A percentile compares a stretch with the other conserved stretches of the same genome.
These are phyloP conservation scores for Quercus parvula DNA, from an alignment of 306 rosid species.

Conservation along the genomic window DNA sequence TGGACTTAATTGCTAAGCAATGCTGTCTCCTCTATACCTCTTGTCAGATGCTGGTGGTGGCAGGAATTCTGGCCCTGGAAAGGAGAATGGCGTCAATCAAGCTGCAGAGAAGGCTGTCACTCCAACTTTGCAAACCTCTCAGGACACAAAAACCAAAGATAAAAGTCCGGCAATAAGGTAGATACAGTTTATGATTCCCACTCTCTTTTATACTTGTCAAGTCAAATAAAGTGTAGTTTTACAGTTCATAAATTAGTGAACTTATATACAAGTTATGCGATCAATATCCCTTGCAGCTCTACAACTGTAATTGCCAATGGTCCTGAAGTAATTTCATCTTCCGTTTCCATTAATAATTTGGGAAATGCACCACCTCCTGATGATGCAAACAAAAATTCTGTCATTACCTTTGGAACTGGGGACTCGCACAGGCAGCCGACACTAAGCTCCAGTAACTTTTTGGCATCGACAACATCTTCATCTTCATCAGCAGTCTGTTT, in stretches of 20 bases:
- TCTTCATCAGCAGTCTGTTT: conserved; percentile 50
- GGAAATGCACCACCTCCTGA: conserved; percentile 38
- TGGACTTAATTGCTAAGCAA: conserved; percentile 18
- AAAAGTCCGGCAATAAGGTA: conserved; percentile 58
- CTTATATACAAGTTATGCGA: conserved; percentile 14
- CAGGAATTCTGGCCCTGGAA: conserved; percentile 59
- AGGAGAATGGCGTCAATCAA: conserved; percentile 65
- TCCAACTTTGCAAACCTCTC: conserved; percentile 45
- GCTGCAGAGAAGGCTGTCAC: conserved; percentile 50
- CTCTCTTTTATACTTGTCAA: background rate
- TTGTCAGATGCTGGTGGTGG: conserved; percentile 66
- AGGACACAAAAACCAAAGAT: conserved; percentile 57
- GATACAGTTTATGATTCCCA: conserved; percentile 3
- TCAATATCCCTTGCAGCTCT: conserved; percentile 52
- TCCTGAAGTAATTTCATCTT: conserved; percentile 45
- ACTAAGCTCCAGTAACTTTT: conserved; percentile 34
- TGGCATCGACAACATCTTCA: conserved; percentile 30
- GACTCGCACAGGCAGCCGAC: conserved; percentile 28
- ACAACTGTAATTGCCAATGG: conserved; percentile 46
- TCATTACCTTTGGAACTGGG: conserved; percentile 35
- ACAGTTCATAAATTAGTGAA: background rate
- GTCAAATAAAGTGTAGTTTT: conserved; percentile 1
- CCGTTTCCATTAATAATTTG: conserved; percentile 34
- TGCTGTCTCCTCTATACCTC: conserved; percentile 24
- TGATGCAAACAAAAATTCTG: conserved; percentile 37